Evolutionary conservation across 31 red algal species (phyloP).

Genomic region (Bonnemaisonia californica): DNA sequence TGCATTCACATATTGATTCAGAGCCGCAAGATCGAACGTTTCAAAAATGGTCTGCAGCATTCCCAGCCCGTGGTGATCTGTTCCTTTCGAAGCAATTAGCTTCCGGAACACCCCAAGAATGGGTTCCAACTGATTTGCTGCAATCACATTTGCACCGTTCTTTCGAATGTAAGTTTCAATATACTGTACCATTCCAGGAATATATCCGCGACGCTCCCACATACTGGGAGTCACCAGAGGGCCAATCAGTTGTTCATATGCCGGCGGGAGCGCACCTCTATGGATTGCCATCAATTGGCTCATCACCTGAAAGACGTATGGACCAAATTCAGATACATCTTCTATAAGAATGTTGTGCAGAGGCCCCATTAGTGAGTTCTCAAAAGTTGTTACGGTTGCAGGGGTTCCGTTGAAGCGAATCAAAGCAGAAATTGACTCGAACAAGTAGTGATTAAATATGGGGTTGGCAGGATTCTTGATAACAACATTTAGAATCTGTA

Average conservation of each 20-base stretch:
- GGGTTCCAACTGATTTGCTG: conserved; percentile 68
- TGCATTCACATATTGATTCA: conserved; percentile 40
- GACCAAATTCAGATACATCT: conserved; percentile 95
- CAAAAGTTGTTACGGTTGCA: conserved; percentile 51
- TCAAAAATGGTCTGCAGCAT: conserved; percentile 78
- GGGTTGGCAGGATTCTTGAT: conserved; percentile 84
- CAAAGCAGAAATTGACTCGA: conserved; percentile 87
- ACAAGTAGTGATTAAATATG: conserved; percentile 93
- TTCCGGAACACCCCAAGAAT: conserved; percentile 95
- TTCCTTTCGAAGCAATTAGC: conserved; percentile 83
- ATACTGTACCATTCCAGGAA: conserved; percentile 92
- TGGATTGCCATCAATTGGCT: conserved; percentile 83
- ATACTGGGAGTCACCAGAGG: conserved; percentile 80
- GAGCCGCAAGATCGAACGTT: conserved; percentile 35
- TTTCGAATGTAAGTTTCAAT: conserved; percentile 75
- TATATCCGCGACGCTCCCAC: conserved; percentile 91
- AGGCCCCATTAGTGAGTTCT: conserved; percentile 72
- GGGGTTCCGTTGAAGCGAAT: conserved; percentile 64
- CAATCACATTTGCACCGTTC: conserved; percentile 37
- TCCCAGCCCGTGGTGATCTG: conserved; percentile 84
- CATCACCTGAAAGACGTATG: conserved; percentile 96
- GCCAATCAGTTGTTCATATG: conserved; percentile 66
- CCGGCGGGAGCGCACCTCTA: conserved; percentile 42
- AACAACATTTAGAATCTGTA: conserved; percentile 53
- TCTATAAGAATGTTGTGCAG: conserved; percentile 74